Evolutionary conservation across 2,329 filamentous ascomycete genomes (phyloP).

Genomic region (Venturia effusa): DNA sequence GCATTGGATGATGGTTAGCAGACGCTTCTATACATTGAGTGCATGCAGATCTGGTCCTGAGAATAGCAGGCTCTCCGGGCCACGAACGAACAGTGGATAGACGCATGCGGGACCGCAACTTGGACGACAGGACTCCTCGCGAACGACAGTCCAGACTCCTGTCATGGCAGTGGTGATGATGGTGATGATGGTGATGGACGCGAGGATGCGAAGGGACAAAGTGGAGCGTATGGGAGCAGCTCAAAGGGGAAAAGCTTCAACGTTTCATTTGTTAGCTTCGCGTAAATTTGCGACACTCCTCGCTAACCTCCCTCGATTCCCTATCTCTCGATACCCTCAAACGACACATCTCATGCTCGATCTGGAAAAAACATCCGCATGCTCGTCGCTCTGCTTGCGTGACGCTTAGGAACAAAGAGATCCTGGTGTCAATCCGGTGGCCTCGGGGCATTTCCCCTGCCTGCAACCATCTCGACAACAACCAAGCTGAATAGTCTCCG

Average conservation of each 20-base stretch:
- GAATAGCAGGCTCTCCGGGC: no score
- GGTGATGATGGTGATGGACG: not conserved
- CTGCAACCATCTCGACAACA: not conserved
- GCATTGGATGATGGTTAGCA: not conserved
- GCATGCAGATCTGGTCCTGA: no score
- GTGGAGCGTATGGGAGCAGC: not conserved
- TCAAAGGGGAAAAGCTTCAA: not conserved
- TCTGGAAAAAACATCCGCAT: not conserved
- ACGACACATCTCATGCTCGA: not conserved
- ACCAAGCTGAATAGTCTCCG: not conserved
- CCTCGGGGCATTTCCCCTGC: not conserved
- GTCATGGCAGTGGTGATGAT: not conserved
- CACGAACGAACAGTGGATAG: no score
- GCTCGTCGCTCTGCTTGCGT: not conserved
- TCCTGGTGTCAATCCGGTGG: not conserved
- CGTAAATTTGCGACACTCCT: not conserved
- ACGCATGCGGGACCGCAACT: no score
- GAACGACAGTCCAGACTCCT: no score
- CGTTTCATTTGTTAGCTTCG: not conserved
- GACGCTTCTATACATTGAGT: no score
- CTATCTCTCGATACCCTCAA: not conserved
- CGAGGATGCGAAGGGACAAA: not conserved
- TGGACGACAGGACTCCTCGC: no score
- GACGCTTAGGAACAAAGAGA: not conserved
- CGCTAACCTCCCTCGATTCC: not conserved